These are phyloP conservation scores for Claviceps africana DNA, from an alignment of 2,329 filamentous ascomycete species.

Conservation along the genomic window DNA sequence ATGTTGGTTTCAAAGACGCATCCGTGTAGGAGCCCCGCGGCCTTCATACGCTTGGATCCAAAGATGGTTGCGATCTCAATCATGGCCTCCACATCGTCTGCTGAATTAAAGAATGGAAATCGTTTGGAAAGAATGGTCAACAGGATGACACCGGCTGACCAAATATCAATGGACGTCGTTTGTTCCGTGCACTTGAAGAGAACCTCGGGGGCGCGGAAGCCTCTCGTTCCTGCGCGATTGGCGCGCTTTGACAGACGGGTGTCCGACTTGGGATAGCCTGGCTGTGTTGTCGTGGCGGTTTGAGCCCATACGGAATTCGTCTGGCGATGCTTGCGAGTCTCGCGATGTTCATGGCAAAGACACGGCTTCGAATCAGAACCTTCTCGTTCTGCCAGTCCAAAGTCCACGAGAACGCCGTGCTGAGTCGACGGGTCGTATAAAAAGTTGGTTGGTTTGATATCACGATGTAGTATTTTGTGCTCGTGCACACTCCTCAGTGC, in stretches of 20 bases:
- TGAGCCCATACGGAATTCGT: constrained; percentile 44
- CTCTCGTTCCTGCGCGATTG: constrained; percentile 86
- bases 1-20: constrained; percentile 87
- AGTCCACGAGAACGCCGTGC: constrained; percentile 91
- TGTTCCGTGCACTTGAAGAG: constrained; percentile 95
- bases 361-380: constrained; percentile 68
- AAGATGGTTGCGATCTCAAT: constrained; percentile 97
- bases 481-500: constrained; percentile 74
- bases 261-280: constrained; percentile 79
- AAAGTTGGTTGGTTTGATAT: constrained; percentile 97
- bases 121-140: constrained; percentile 84
- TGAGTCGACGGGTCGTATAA: constrained; percentile 72
- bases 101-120: constrained; percentile 97
- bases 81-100: constrained; percentile 95
- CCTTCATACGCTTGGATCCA: constrained; percentile 70
- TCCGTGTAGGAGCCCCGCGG: constrained; percentile 70
- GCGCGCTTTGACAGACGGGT: constrained; percentile 76
- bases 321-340: constrained; percentile 47
- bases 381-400: constrained; percentile 83
- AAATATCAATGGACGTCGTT: constrained; percentile 87
- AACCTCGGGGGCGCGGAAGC: constrained; percentile 92
- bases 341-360: constrained; percentile 55
- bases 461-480: constrained; percentile 75
- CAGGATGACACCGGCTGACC: constrained; percentile 93
- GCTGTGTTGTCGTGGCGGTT: constrained; percentile 34